phyloP scores from a whole-genome alignment of 164 flowering plant species.

The Annona cherimola region DNA sequence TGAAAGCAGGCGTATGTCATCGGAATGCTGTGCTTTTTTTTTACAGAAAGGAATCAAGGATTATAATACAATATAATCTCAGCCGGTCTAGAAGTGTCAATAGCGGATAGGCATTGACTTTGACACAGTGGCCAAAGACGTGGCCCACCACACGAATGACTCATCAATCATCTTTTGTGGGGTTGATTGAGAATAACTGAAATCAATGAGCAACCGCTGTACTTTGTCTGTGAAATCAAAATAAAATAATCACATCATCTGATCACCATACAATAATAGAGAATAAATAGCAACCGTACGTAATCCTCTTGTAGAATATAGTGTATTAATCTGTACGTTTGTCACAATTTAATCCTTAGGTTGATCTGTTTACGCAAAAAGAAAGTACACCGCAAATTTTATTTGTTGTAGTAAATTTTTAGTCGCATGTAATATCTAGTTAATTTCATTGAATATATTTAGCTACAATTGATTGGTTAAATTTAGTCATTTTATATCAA shows the following conservation, averaged over 20 bases:
- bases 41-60: too few relatives aligned
- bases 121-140: background rate
- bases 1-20: background rate
- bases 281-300: background rate
- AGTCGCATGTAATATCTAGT: too few relatives aligned
- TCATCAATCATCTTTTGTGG: background rate
- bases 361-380: too few relatives aligned
- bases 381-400: too few relatives aligned
- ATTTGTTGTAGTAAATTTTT: too few relatives aligned
- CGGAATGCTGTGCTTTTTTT: too few relatives aligned
- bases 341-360: background rate
- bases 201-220: background rate
- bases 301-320: background rate
- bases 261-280: background rate
- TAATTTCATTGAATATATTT: too few relatives aligned
- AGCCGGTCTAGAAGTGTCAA: background rate
- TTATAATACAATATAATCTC: too few relatives aligned
- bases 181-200: constrained; percentile 1
- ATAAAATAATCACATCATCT: background rate
- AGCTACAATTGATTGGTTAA: too few relatives aligned
- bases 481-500: too few relatives aligned
- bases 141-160: background rate
- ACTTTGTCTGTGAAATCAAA: background rate
- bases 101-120: background rate
- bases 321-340: background rate